Evolutionary conservation across 2,329 filamentous ascomycete species (phyloP), one percentile per base, ranked within the genome.

Genomic region (Ceratocystis alfenasii): DNA sequence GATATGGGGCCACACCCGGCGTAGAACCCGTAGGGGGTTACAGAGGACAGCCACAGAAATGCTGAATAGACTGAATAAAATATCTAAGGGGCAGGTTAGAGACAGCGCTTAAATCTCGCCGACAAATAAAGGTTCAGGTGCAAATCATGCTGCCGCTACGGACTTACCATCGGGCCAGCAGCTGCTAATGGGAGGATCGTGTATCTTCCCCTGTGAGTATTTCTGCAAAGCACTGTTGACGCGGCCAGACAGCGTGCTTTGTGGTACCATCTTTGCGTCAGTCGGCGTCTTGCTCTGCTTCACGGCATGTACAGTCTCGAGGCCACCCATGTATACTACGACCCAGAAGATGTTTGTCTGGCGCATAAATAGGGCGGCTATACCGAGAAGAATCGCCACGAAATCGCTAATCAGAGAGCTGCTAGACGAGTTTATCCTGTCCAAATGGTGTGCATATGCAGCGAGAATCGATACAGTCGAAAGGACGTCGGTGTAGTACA

Each of bases 281-380:
- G 59, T 0, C 76, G 76, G 17, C 4, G 15, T 20, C 20, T 15
- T 71, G 73, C 82, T 71, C 2, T 70, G 74, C 71, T 79, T 82
- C 67, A 83, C 75, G 20, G 76, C 79, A 70, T 81, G 79, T 1
- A 84, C 74, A 55, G 77, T 76, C 73, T 87, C 81, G 53, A 84
- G 68, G 5, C 81, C 86, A 22, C 87, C 87, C 71, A 90, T 83
- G 71, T 89, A 90, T 0, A 92, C 79, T 0, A 89, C 87, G 0
- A 92, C 86, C 94, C 94, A 99, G 73, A 99, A 96, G 66, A 97
- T 88, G 71, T 99, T 99, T 0, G 94, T 99, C 75, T 99, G 94
- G 28, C 94, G 82, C 78, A 96, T 94, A 1, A 82, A 77, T 22
- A 99, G 79, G 0, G 90, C 80, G 1, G 83, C 69, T 0, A 90